These are phyloP conservation scores for Tolypocladium paradoxum DNA, from an alignment of 2,329 filamentous ascomycete genomes.

Conservation along the genomic window DNA sequence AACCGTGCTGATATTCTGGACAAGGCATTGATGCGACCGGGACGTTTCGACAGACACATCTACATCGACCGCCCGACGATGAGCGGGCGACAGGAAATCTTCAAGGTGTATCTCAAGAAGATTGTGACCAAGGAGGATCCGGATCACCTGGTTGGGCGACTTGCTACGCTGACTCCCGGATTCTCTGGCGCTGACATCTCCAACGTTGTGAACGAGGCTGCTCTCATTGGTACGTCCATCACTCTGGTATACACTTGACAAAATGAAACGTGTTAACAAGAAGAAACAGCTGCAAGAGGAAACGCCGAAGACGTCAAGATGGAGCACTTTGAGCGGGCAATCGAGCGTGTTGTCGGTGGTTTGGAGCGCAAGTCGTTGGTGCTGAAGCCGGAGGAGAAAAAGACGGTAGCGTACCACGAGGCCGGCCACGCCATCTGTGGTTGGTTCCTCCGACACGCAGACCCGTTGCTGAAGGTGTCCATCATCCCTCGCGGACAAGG, in stretches of 20 bases:
- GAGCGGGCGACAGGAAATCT: constrained; percentile 93
- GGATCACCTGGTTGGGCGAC: constrained; percentile 75
- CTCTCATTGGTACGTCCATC: constrained; percentile 67
- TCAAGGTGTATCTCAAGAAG: constrained; percentile 86
- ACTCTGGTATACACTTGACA: constrained; percentile 3
- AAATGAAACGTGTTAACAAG: constrained; percentile 16
- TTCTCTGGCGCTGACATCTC: constrained; percentile 98
- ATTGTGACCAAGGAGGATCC: constrained; percentile 88
- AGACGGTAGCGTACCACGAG: constrained; percentile 94
- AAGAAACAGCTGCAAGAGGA: constrained; percentile 60
- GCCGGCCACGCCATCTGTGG: constrained; percentile 97
- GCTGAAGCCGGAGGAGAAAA: constrained; percentile 87
- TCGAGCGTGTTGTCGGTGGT: constrained; percentile 92
- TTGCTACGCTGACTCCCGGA: constrained; percentile 86
- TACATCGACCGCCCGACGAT: constrained; percentile 91
- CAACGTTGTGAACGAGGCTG: constrained; percentile 96
- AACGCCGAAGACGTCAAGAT: constrained; percentile 75
- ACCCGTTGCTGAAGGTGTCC: constrained; percentile 93
- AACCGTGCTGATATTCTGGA: constrained; percentile 93
- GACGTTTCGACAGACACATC: constrained; percentile 95
- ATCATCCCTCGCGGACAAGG: constrained; percentile 96
- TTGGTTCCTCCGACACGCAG: constrained; percentile 95
- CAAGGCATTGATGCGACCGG: constrained; percentile 90
- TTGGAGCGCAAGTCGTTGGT: constrained; percentile 96
- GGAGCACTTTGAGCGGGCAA: constrained; percentile 91